Conservation (phyloP, 2,329 filamentous ascomycete genomes). For the Claviceps maximensis region DNA sequence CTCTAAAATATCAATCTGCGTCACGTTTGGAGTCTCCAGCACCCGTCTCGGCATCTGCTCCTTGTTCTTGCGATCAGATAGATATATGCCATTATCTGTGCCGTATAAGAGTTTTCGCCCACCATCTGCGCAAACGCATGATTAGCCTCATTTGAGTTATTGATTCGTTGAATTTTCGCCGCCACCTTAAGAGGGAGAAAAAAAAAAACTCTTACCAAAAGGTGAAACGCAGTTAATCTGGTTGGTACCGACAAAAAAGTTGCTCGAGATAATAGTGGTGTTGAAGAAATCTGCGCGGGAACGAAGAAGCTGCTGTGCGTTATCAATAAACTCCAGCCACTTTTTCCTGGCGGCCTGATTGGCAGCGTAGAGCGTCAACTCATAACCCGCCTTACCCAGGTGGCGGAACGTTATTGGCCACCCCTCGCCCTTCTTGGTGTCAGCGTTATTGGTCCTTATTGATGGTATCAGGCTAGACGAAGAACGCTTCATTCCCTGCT, state of each 20-base stretch:
- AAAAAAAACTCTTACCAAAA: constrained; percentile 51
- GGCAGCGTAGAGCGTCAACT: constrained; percentile 75
- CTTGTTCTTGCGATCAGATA: constrained; percentile 82
- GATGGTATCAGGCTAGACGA: constrained; percentile 69
- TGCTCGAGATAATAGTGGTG: constrained; percentile 45
- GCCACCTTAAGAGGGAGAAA: not conserved
- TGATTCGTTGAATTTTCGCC: not conserved
- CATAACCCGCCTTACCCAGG: constrained; percentile 90
- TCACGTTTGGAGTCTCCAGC: constrained; percentile 75
- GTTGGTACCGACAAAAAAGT: constrained; percentile 53
- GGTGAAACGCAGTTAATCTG: constrained; percentile 91
- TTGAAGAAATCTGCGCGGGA: constrained; percentile 89
- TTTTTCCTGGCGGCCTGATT: constrained; percentile 82
- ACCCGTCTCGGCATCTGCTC: constrained; percentile 71
- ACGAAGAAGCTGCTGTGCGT: constrained; percentile 74
- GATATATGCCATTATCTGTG: constrained; percentile 85
- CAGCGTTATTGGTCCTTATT: constrained; percentile 31
- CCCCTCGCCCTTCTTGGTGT: constrained; percentile 55
- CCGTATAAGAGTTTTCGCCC: constrained; percentile 89
- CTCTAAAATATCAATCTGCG: constrained; percentile 90
- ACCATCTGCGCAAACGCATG: constrained; percentile 47
- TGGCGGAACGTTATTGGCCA: constrained; percentile 95
- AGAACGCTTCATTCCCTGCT: constrained; percentile 68
- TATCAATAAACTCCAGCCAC: constrained; percentile 92
- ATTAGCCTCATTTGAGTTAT: not conserved